Evolutionary conservation across 768 basidiomycete species (phyloP).

Genomic region (Ephemerocybe angulata): DNA sequence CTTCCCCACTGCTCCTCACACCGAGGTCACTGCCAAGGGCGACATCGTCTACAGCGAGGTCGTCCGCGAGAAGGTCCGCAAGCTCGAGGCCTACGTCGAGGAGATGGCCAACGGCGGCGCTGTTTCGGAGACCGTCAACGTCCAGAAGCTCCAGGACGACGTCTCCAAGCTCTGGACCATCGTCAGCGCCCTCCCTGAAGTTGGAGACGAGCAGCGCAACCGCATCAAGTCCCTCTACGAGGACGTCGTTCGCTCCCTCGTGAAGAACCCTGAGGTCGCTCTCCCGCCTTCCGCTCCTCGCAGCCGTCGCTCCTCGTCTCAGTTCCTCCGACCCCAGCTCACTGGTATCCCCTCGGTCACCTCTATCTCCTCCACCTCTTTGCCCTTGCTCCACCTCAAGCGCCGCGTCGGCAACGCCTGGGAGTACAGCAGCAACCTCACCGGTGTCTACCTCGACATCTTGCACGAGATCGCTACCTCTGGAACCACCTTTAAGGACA

Average conservation of each 20-base stretch:
- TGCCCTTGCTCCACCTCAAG: slow-evolving; percentile 94
- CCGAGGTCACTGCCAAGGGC: slow-evolving; percentile 89
- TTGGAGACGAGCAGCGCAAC: slow-evolving; percentile 95
- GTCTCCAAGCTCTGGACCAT: slow-evolving; percentile 96
- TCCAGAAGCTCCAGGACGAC: slow-evolving; percentile 97
- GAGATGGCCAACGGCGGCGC: slow-evolving; percentile 98
- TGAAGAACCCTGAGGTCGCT: slow-evolving; percentile 68
- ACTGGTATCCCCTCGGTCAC: slow-evolving; percentile 74
- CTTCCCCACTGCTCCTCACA: slow-evolving; percentile 96
- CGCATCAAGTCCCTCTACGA: slow-evolving; percentile 94
- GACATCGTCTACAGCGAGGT: slow-evolving; percentile 95
- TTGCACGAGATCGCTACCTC: slow-evolving; percentile 98
- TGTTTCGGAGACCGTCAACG: slow-evolving; percentile 78
- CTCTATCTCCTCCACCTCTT: slow-evolving; percentile 74
- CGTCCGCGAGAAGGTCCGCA: slow-evolving; percentile 92
- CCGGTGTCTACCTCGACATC: slow-evolving; percentile 92
- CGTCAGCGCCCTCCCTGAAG: slow-evolving; percentile 95
- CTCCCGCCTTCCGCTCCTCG: slow-evolving; percentile 50
- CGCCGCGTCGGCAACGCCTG: slow-evolving; percentile 92
- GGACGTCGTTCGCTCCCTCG: slow-evolving; percentile 90
- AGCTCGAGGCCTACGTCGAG: slow-evolving; percentile 95
- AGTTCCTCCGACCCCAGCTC: slow-evolving; percentile 92
- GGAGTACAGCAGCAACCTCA: slow-evolving; percentile 98
- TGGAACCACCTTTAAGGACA: slow-evolving; percentile 97
- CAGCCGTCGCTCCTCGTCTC: slow-evolving; percentile 87